A percentile compares a stretch with the other conserved stretches of the same genome.
phyloP scores from a whole-genome alignment of 192 early-diverging fungal genomes.

The Pilaira anomala region DNA sequence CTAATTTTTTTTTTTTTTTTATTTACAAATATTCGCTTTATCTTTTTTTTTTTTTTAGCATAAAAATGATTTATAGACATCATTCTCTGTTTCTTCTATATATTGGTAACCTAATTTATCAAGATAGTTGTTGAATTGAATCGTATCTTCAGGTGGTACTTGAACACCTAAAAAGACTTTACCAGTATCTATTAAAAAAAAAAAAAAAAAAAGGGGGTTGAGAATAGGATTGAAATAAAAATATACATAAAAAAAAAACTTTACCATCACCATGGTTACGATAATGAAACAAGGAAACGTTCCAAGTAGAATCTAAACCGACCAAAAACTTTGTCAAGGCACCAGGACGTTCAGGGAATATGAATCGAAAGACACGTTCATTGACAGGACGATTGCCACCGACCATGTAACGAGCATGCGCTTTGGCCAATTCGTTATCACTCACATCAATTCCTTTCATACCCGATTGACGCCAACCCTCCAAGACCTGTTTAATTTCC shows the following conservation, averaged over 20 bases:
- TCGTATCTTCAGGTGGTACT: conserved; percentile 64
- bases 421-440: conserved; percentile 92
- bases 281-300: conserved; percentile 94
- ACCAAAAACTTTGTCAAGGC: conserved; percentile 84
- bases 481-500: conserved; percentile 73
- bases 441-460: conserved; percentile 85
- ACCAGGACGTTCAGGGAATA: conserved; percentile 95
- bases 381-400: conserved; percentile 80
- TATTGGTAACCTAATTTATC: conserved; percentile 79
- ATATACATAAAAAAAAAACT: conserved; percentile 58
- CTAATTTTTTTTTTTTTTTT: no score
- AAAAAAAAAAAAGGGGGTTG: conserved; percentile 1
- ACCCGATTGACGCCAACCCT: conserved; percentile 47
- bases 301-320: conserved; percentile 64
- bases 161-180: conserved; percentile 93
- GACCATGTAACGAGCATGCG: conserved; percentile 92
- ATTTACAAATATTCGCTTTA: no score
- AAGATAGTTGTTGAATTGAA: conserved; percentile 74
- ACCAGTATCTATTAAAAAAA: conserved; percentile 67
- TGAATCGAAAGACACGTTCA: conserved; percentile 89
- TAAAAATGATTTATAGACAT: conserved; percentile 85
- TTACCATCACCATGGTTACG: conserved; percentile 87
- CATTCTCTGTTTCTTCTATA: conserved; percentile 92
- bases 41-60: neutral
- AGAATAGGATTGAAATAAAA: conserved; percentile 58